A percentile compares a stretch with the other conserved stretches of the same genome.
These are phyloP conservation scores for Sicyos edulis DNA, from an alignment of 306 rosid genomes.

Conservation along the genomic window DNA sequence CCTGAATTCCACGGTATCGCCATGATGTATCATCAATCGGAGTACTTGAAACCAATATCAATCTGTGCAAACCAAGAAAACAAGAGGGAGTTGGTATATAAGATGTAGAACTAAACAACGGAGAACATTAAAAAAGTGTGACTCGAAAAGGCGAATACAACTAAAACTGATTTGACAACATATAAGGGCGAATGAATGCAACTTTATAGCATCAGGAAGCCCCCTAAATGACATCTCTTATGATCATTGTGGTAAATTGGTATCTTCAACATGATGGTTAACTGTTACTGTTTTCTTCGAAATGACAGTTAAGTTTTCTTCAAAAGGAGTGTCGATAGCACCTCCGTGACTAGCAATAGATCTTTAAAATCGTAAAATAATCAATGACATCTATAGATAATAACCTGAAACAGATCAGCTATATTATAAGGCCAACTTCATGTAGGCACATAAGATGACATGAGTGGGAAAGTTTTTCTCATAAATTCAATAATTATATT, in stretches of 20 bases:
- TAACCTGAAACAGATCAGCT: not conserved
- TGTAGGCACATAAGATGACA: no score
- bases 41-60: constrained; percentile 10
- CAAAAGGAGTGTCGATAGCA: no score
- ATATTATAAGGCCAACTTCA: no score
- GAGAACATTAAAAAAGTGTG: not conserved
- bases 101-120: constrained; percentile 1
- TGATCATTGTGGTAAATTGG: not conserved
- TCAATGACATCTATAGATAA: not conserved
- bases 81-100: not conserved
- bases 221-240: no score
- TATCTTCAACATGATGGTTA: not conserved
- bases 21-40: not conserved
- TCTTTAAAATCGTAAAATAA: not conserved
- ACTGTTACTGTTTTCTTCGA: no score
- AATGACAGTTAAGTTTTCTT: no score
- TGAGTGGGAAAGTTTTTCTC: no score
- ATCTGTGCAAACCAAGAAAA: constrained; percentile 3
- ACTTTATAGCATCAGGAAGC: no score
- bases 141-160: not conserved
- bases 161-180: no score
- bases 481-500: no score
- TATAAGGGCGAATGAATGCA: no score
- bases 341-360: no score
- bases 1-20: not conserved